Percentiles rank a stretch among this genome's conserved stretches.
These are phyloP conservation scores for Candida sojae DNA, from an alignment of 1,139 yeast species.

Conservation along the genomic window DNA sequence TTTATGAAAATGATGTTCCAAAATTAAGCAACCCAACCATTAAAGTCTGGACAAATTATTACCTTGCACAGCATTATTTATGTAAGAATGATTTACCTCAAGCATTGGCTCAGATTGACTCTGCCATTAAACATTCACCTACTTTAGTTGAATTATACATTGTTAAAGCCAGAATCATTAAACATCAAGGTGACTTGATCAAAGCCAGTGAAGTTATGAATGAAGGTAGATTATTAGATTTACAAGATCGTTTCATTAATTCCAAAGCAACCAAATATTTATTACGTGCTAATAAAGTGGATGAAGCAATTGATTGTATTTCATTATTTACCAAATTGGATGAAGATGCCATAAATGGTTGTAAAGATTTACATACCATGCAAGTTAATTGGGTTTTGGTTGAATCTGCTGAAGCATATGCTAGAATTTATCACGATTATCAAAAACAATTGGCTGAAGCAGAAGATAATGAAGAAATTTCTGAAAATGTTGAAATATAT, in stretches of 20 bases:
- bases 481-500: constrained; percentile 42
- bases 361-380: constrained; percentile 83
- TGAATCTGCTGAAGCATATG: constrained; percentile 84
- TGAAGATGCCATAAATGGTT: constrained; percentile 69
- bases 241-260: constrained; percentile 90
- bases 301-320: constrained; percentile 72
- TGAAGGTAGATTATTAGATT: constrained; percentile 72
- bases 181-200: constrained; percentile 61
- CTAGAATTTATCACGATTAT: constrained; percentile 33
- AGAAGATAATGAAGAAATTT: constrained; percentile 25
- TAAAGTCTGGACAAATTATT: constrained; percentile 76
- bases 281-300: constrained; percentile 75
- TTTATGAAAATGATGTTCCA: constrained; percentile 32
- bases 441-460: constrained; percentile 17
- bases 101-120: constrained; percentile 60
- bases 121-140: constrained; percentile 74
- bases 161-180: constrained; percentile 76
- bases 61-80: constrained; percentile 78
- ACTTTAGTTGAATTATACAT: constrained; percentile 81
- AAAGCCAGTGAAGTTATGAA: constrained; percentile 70
- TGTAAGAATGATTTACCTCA: constrained; percentile 49
- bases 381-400: constrained; percentile 89
- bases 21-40: constrained; percentile 47
- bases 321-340: constrained; percentile 87
- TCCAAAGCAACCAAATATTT: constrained; percentile 85